Base-by-base conservation (phyloP, 345 rosid species). In the Arabis hirsuta region DNA sequence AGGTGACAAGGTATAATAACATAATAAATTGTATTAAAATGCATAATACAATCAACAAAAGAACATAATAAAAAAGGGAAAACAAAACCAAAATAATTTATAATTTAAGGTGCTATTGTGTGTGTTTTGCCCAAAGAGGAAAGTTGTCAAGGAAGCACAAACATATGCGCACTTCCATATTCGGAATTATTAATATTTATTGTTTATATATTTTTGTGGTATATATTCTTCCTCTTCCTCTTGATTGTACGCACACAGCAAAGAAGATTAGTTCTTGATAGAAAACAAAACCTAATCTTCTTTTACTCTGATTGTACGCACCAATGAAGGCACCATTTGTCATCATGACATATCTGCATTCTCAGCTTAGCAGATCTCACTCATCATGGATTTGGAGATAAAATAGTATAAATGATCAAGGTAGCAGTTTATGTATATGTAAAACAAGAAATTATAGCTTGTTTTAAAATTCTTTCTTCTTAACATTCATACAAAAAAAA, bases 131-230 rank as follows among this genome's bases (percentile, higher is more conserved):
- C 80, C 8, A 43, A 48, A 65, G 34, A 31, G 72, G 80, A 50
- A 77, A 77, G 62, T 44, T 57, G 10, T 14, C 22, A 27, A 43
- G 42, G 38, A 14, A 71, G 67, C 14, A 63, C 43, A 19, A 63
- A 56, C 67, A 9, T 50, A 51, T 31, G 58, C 62, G 47, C 47
- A 31, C 9, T 71, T 76, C 80, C 80, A 57, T 16, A 71, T 64
- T 57, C 56, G 67, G 80, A 41, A 71, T 24, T 76, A 55, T 55
- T 0, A 22, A 1, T 1, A 43, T 7, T 20, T 41, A 53, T 42
- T 56, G 13, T 58, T 52, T 42, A 43, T 42, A 32, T 4, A 36
- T 74, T 22, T 32, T 4, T 27, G 62, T 53, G 31, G 16, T 42
- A 53, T 74, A 51, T 60, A 58, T 57, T 26, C 45, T 65, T 47